Base-by-base conservation (phyloP, 768 basidiomycete species). In the Amanita subjunquillea region DNA sequence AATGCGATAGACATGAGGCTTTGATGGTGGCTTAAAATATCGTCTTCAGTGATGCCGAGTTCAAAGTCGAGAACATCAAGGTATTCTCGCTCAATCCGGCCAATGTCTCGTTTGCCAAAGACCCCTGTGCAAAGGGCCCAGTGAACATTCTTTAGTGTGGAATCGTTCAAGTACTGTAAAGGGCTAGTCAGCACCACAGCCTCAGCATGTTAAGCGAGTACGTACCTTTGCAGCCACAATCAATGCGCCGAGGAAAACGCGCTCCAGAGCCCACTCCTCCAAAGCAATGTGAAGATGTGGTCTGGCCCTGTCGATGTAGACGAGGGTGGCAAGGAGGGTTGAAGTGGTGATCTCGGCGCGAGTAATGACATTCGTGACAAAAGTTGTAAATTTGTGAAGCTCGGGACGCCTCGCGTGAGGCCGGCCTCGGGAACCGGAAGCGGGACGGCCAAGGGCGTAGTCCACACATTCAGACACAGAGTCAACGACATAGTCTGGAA, bases 231-330 rank as follows among this genome's bases (percentile, higher is more conserved):
- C 85, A 6, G 91, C 91, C 44, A 80, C 73, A 67, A 94, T 92
- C 57, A 93, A 67, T n/a, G 90, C 83, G 48, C 91, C 91, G 40
- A 94, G 78, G 69, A 94, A 93, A 29, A 94, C 91, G 39, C 91
- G 82, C 67, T 93, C 90, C 46, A 87, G 75, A 12, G 91, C 91
- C 87, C 87, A 89, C 61, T 87, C 82, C 62, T 88, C 85, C 55
- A 87, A 71, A 7, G 85, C 85, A 57, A 89, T 89, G 62, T 86
- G 83, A 40, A 91, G 74, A 65, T 88, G 85, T 3, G 85, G 85
- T 59, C 82, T 82, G 2, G 87, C 84, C 51, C 88, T 70, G 68
- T 82, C 72, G 63, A 90, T 83, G 67, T 90, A 91, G 63, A 83
- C 84, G 50, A 89, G 79, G 6, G 86, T 66, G 32, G 78, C 79